A percentile compares a stretch with the other conserved stretches of the same genome.
Evolutionary conservation across 164 flowering plant genomes (phyloP).

Genomic region (Magnolia changhungtana): DNA sequence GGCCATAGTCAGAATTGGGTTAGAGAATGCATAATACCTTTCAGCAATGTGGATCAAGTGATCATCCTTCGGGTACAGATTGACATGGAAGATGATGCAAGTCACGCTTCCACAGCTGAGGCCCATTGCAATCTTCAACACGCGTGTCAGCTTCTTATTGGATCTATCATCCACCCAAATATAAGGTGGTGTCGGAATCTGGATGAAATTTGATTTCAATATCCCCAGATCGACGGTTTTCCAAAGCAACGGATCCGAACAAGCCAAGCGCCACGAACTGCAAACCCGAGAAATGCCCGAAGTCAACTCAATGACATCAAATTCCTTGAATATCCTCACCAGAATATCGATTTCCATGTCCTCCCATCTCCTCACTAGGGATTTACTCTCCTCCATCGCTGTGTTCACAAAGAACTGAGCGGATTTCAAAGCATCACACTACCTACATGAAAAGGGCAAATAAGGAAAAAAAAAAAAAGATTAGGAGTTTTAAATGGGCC

Average conservation of each 20-base stretch:
- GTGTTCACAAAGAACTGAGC: background rate
- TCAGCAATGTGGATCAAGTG: slow-evolving; percentile 54
- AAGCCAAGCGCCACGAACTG: slow-evolving; percentile 53
- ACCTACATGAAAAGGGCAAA: background rate
- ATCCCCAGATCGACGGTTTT: slow-evolving; percentile 48
- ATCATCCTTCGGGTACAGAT: slow-evolving; percentile 43
- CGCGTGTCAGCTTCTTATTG: slow-evolving; percentile 31
- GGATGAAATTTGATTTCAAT: slow-evolving; percentile 45
- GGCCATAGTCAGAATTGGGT: slow-evolving; percentile 25
- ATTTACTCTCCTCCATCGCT: slow-evolving; percentile 33
- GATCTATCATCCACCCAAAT: slow-evolving; percentile 49
- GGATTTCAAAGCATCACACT: background rate
- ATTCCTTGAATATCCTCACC: slow-evolving; percentile 47
- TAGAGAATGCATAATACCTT: slow-evolving; percentile 43
- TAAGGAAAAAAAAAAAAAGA: background rate
- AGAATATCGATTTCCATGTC: slow-evolving; percentile 49
- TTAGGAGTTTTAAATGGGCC: background rate
- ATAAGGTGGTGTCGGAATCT: slow-evolving; percentile 45
- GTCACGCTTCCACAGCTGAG: slow-evolving; percentile 40
- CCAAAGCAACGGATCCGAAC: slow-evolving; percentile 58
- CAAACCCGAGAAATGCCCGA: slow-evolving; percentile 54
- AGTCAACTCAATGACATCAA: slow-evolving; percentile 37
- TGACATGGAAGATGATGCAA: slow-evolving; percentile 47
- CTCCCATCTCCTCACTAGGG: slow-evolving; percentile 44
- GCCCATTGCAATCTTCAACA: slow-evolving; percentile 44